These are phyloP conservation scores for Kwoniella newhampshirensis DNA, from an alignment of 768 basidiomycete genomes.

Conservation along the genomic window DNA sequence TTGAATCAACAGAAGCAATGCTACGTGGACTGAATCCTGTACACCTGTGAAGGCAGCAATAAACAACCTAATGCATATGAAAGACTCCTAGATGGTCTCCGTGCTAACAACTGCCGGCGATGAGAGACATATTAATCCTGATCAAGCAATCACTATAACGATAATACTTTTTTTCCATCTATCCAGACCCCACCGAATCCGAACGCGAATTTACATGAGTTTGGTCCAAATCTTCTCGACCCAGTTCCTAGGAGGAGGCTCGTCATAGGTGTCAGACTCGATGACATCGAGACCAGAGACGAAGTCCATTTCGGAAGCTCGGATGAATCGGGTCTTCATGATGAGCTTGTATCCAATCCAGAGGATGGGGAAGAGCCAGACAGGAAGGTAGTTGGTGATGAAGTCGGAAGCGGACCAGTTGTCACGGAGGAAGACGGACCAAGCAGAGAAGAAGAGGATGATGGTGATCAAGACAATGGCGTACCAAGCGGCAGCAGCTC, in stretches of 20 bases:
- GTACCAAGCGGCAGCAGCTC: slow-evolving; percentile 52
- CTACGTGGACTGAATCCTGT: too few relatives aligned
- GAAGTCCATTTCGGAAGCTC: slow-evolving; percentile 79
- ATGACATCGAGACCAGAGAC: slow-evolving; percentile 67
- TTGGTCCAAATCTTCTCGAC: slow-evolving; percentile 72
- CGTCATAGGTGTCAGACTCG: slow-evolving; percentile 61
- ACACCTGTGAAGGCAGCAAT: too few relatives aligned
- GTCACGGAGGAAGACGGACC: slow-evolving; percentile 59
- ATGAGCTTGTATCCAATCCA: slow-evolving; percentile 64
- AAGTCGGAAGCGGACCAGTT: slow-evolving; percentile 66
- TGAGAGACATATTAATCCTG: too few relatives aligned
- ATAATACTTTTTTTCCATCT: too few relatives aligned
- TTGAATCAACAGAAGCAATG: too few relatives aligned
- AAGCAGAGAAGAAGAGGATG: slow-evolving; percentile 52
- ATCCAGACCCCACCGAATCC: too few relatives aligned
- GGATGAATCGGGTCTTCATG: slow-evolving; percentile 58
- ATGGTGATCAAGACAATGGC: slow-evolving; percentile 48
- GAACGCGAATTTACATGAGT: slow-evolving; percentile 64
- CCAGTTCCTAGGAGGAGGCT: slow-evolving; percentile 68
- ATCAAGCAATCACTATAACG: too few relatives aligned
- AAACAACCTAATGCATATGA: too few relatives aligned
- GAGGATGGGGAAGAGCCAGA: slow-evolving; percentile 63
- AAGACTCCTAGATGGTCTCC: too few relatives aligned
- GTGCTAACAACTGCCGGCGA: too few relatives aligned
- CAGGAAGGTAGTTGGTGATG: slow-evolving; percentile 72